These are phyloP conservation scores for Chaetoceros tenuissimus DNA, from an alignment of 108 stramenopile genomes.

Conservation along the genomic window DNA sequence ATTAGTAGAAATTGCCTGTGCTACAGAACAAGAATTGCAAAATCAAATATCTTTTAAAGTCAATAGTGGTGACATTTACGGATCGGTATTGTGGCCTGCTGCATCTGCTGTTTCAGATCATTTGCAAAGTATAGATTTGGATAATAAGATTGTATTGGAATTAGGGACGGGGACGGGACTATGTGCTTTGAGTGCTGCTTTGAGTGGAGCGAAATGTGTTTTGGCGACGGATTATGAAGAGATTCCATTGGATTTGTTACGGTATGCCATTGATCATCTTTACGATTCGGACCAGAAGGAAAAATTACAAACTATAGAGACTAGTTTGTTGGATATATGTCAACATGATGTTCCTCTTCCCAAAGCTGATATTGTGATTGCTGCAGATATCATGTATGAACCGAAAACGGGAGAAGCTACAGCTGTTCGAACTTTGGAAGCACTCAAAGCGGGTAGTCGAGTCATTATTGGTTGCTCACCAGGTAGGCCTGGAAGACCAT, in stretches of 20 bases:
- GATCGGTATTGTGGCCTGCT: conserved; percentile 63
- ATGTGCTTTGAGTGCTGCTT: conserved; percentile 34
- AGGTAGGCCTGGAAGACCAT: conserved; percentile 48
- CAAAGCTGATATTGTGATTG: conserved; percentile 33
- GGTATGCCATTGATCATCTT: conserved; percentile 25
- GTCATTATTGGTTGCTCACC: conserved; percentile 51
- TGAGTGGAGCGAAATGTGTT: conserved; percentile 30
- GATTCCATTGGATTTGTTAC: conserved; percentile 31
- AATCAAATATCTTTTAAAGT: neutral
- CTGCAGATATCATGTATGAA: conserved; percentile 67
- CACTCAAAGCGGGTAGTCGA: conserved; percentile 30
- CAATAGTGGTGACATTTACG: conserved; percentile 31
- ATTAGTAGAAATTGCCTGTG: conserved; percentile 39
- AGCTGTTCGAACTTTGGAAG: conserved; percentile 43
- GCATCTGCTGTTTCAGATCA: conserved; percentile 39
- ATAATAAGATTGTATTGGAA: conserved; percentile 28
- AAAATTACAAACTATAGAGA: conserved; percentile 6
- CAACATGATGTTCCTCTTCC: conserved; percentile 21
- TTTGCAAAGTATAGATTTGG: conserved; percentile 8
- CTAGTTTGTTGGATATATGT: conserved; percentile 39
- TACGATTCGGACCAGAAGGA: conserved; percentile 4
- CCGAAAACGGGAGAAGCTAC: conserved; percentile 48
- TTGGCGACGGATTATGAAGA: conserved; percentile 57
- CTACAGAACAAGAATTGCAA: conserved; percentile 22
- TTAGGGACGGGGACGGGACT: conserved; percentile 57